Percentiles rank a stretch among this genome's conserved stretches.
Conservation (phyloP, 1,139 yeast genomes). For the Saccharomyces hybrid region DNA sequence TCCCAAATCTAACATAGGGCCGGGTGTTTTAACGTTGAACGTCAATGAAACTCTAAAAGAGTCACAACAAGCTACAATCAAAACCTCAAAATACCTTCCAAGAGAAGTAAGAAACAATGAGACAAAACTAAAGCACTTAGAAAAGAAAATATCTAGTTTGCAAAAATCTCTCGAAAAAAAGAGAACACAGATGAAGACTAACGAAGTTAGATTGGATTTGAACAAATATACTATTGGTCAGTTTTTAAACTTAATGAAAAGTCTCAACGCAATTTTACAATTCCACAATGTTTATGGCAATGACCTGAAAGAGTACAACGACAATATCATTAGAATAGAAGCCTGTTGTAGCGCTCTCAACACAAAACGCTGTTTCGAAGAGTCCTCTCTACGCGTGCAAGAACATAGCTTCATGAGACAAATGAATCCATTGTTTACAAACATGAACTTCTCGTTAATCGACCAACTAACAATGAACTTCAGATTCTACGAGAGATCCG, state of each 20-base stretch:
- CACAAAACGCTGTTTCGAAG: not conserved
- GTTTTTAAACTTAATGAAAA: not conserved
- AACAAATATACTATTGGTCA: not conserved
- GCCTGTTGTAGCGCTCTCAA: not conserved
- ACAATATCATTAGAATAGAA: not conserved
- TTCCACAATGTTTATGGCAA: not conserved
- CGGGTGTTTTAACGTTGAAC: not conserved
- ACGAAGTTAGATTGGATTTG: not conserved
- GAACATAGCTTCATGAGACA: not conserved
- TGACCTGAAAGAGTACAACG: not conserved
- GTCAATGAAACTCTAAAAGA: not conserved
- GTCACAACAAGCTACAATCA: not conserved
- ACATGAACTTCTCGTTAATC: not conserved
- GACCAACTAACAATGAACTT: not conserved
- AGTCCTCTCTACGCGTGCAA: not conserved
- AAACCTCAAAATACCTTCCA: not conserved
- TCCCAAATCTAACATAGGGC: not conserved
- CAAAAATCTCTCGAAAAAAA: slow-evolving; percentile 2
- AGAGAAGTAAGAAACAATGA: not conserved
- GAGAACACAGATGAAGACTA: not conserved
- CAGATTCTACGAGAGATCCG: not conserved
- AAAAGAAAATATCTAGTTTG: not conserved
- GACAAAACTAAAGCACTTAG: not conserved
- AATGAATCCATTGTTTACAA: not conserved
- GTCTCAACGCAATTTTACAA: not conserved